Evolutionary conservation across 768 basidiomycete genomes (phyloP).

Genomic region (Termitomyces sp.): DNA sequence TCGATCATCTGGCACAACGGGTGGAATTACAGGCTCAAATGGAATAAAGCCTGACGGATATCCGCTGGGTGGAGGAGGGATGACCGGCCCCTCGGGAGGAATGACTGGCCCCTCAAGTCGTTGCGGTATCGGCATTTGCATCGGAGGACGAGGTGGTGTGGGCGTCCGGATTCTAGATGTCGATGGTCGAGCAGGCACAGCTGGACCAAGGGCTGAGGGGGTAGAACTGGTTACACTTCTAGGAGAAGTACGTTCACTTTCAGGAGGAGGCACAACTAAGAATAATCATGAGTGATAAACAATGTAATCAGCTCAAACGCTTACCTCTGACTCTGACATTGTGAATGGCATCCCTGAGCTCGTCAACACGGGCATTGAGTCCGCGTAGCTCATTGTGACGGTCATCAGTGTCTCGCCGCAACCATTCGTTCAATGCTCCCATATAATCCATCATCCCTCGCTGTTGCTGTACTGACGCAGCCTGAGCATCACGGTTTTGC

Average conservation of each 20-base stretch:
- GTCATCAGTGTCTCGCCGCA: constrained; percentile 72
- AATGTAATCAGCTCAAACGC: constrained; percentile 2
- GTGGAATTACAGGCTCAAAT: constrained; percentile 27
- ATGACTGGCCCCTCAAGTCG: constrained; percentile 4
- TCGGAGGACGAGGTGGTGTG: not conserved
- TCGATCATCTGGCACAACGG: constrained; percentile 11
- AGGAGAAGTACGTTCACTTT: constrained; percentile 9
- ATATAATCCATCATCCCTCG: constrained; percentile 79
- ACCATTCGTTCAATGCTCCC: constrained; percentile 70
- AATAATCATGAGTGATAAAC: not conserved
- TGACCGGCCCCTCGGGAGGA: constrained; percentile 6
- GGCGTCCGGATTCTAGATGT: constrained; percentile 2
- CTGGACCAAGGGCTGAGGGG: not conserved
- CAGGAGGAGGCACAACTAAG: constrained; percentile 9
- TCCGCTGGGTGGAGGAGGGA: constrained; percentile 4
- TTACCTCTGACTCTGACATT: constrained; percentile 30
- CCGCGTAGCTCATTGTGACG: constrained; percentile 68
- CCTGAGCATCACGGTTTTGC: constrained; percentile 73
- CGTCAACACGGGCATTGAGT: constrained; percentile 56
- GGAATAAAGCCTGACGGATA: constrained; percentile 15
- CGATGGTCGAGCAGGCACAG: not conserved
- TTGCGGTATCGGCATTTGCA: constrained; percentile 9
- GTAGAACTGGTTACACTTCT: constrained; percentile 4
- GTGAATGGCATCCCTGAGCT: constrained; percentile 36
- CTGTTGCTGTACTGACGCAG: constrained; percentile 74